Percentiles rank a stretch among this genome's conserved stretches.
Evolutionary conservation across 2,329 filamentous ascomycete species (phyloP).

Genomic region (Botryosphaeria dothidea): DNA sequence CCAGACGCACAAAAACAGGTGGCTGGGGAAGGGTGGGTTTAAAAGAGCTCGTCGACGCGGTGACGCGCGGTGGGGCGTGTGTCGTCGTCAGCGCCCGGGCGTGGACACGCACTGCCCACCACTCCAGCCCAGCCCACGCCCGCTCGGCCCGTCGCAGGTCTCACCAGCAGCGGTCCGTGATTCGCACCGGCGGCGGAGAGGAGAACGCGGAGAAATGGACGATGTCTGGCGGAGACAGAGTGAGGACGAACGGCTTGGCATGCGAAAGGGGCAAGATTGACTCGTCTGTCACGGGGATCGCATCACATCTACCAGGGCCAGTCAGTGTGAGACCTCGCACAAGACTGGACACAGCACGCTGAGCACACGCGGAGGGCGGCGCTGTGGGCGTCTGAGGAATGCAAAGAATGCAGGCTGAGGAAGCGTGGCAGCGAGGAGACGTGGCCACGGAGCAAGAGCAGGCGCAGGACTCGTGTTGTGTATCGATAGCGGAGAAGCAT

Average conservation of each 20-base stretch:
- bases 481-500: not conserved
- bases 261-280: not conserved
- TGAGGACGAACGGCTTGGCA: not conserved
- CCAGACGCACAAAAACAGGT: not conserved
- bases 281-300: not conserved
- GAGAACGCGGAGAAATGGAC: not conserved
- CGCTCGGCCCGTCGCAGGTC: not conserved
- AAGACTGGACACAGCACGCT: not conserved
- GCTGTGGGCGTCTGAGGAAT: not conserved
- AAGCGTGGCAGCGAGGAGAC: not conserved
- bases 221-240: not conserved
- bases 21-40: slow-evolving; percentile 6
- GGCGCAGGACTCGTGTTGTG: not conserved
- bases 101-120: not conserved
- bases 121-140: not conserved
- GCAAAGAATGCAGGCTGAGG: not conserved
- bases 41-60: not conserved
- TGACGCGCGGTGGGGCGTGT: slow-evolving; percentile 17
- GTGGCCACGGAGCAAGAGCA: not conserved
- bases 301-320: not conserved
- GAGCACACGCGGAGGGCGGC: not conserved
- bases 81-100: slow-evolving; percentile 17
- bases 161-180: not conserved
- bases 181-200: not conserved
- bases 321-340: not conserved